Evolutionary conservation across 495 filamentous ascomycete genomes (phyloP).

Genomic region (Aspergillus leporis): DNA sequence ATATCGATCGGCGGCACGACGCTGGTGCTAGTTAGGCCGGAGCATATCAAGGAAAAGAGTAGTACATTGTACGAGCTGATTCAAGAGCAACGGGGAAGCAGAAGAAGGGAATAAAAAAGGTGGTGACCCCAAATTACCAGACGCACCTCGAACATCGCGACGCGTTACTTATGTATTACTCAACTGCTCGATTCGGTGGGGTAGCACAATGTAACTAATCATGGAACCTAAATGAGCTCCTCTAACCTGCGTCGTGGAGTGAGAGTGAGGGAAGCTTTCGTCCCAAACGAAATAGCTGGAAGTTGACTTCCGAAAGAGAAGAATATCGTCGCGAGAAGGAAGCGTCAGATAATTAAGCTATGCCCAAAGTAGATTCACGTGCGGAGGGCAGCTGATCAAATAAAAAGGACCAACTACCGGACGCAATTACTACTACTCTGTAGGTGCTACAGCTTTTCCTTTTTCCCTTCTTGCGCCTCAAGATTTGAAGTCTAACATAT

Average conservation of each 20-base stretch:
- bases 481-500: too few relatives aligned
- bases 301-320: not conserved
- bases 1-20: constrained; percentile 50
- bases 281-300: not conserved
- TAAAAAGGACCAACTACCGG: too few relatives aligned
- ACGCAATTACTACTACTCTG: too few relatives aligned
- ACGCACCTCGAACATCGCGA: constrained; percentile 40
- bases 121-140: not conserved
- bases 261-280: not conserved
- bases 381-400: not conserved
- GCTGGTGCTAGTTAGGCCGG: constrained; percentile 23
- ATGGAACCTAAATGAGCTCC: not conserved
- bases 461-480: too few relatives aligned
- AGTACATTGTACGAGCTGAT: not conserved
- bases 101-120: not conserved
- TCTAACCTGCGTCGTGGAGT: not conserved
- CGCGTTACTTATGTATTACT: constrained; percentile 4
- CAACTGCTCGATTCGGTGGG: not conserved
- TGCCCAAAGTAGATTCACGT: not conserved
- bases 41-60: constrained; percentile 1
- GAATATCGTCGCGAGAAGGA: not conserved
- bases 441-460: not conserved
- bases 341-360: not conserved
- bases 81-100: constrained; percentile 3
- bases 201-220: not conserved